These are phyloP conservation scores for Nigrospora sphaerica DNA, from an alignment of 2,329 filamentous ascomycete genomes.

Conservation along the genomic window DNA sequence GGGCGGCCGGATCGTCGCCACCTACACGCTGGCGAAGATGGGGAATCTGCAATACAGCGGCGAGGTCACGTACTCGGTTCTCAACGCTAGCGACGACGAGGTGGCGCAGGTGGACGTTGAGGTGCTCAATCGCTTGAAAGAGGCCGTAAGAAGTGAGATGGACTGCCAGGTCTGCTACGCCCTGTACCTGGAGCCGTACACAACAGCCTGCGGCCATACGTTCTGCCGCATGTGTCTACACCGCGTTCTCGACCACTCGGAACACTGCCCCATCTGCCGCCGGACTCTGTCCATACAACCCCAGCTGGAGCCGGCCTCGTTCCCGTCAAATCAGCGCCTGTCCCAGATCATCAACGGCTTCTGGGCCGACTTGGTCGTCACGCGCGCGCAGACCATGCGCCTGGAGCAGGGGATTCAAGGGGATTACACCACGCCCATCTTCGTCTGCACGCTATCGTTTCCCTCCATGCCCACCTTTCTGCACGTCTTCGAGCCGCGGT, in stretches of 20 bases:
- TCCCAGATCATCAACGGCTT: conserved; percentile 56
- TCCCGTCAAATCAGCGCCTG: conserved; percentile 56
- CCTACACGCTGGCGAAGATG: conserved; percentile 53
- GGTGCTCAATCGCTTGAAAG: conserved; percentile 52
- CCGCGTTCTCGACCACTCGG: conserved; percentile 68
- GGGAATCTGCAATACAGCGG: conserved; percentile 24
- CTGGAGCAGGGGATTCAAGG: conserved; percentile 51
- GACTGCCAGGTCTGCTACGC: conserved; percentile 88
- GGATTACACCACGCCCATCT: conserved; percentile 61
- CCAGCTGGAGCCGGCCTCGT: conserved; percentile 29
- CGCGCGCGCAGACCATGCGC: conserved; percentile 47
- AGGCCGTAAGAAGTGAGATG: conserved; percentile 59
- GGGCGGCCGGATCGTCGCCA: conserved; percentile 56
- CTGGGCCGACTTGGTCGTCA: conserved; percentile 59
- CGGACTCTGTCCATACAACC: conserved; percentile 48
- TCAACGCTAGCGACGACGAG: conserved; percentile 18
- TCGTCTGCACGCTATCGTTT: conserved; percentile 76
- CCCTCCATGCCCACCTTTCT: conserved; percentile 80
- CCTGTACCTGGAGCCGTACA: conserved; percentile 73
- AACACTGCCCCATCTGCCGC: conserved; percentile 75
- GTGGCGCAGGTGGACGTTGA: conserved; percentile 32
- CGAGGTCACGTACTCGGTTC: conserved; percentile 19
- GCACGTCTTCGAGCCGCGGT: conserved; percentile 88
- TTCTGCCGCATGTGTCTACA: conserved; percentile 78
- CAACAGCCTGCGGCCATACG: conserved; percentile 81